Percentiles rank a stretch among this genome's conserved stretches.
Conservation (phyloP, 345 rosid genomes). For the Carallia pectinifolia region DNA sequence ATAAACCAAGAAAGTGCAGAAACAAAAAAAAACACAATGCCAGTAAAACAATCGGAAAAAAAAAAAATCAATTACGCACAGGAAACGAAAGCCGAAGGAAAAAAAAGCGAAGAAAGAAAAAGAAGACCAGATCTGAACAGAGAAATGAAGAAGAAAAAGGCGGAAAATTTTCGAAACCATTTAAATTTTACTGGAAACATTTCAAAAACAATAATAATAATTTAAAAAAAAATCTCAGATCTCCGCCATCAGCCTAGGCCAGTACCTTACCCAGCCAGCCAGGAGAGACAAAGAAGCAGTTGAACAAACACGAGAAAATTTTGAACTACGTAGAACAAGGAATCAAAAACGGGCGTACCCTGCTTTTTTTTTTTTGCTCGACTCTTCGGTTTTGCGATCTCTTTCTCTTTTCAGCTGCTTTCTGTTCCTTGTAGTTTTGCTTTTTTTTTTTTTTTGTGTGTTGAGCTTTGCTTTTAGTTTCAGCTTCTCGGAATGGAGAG, state of each 20-base stretch:
- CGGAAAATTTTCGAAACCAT: neutral
- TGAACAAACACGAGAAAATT: neutral
- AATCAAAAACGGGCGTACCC: too few species aligned
- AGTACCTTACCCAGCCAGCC: neutral
- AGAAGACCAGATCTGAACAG: neutral
- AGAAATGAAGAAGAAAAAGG: neutral
- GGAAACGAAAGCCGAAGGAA: neutral
- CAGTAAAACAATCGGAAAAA: neutral
- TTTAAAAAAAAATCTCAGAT: neutral
- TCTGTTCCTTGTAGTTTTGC: too few species aligned
- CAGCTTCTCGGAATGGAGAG: neutral
- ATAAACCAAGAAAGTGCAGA: too few species aligned
- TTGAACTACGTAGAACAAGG: too few species aligned
- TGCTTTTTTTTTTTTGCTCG: too few species aligned
- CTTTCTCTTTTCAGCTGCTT: too few species aligned
- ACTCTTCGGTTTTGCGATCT: too few species aligned
- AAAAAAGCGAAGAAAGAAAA: neutral
- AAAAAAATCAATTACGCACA: neutral
- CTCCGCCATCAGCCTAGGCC: neutral
- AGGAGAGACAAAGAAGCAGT: neutral
- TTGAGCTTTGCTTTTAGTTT: too few species aligned
- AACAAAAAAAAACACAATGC: neutral
- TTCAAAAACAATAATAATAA: neutral
- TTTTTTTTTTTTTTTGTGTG: too few species aligned
- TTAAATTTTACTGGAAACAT: neutral